phyloP scores from a whole-genome alignment of 257 asterid genomes.

The Solanum clarkiae region DNA sequence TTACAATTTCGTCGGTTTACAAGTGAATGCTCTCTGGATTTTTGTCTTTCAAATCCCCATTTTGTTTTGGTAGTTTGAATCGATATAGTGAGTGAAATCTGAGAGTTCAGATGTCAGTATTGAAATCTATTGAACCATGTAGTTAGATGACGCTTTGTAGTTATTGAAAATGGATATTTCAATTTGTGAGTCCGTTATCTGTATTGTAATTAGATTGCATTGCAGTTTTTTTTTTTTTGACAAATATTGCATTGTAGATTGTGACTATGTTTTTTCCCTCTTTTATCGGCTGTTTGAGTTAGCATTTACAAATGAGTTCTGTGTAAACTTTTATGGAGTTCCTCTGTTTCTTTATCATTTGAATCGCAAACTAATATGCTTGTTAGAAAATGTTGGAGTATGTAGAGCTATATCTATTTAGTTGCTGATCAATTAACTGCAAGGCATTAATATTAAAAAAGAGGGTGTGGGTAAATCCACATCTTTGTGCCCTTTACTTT shows the following conservation, averaged over 20 bases:
- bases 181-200: neutral
- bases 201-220: neutral
- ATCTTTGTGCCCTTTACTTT: too few relatives aligned
- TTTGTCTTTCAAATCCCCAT: neutral
- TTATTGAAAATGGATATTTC: neutral
- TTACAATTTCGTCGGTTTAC: neutral
- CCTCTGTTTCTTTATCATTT: neutral
- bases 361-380: neutral
- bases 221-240: neutral
- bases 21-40: neutral
- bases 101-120: neutral
- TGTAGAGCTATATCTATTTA: neutral
- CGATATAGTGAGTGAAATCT: neutral
- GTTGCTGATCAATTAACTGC: neutral
- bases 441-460: neutral
- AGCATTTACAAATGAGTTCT: neutral
- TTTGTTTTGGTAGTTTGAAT: neutral
- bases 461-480: too few relatives aligned
- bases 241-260: neutral
- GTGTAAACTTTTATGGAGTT: neutral
- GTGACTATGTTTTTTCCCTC: neutral
- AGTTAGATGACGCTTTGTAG: neutral
- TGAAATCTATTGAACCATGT: neutral
- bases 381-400: neutral
- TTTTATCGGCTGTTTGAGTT: neutral